Conservation (phyloP, 1,284 basidiomycete species). For the Trichosporon asahii region DNA sequence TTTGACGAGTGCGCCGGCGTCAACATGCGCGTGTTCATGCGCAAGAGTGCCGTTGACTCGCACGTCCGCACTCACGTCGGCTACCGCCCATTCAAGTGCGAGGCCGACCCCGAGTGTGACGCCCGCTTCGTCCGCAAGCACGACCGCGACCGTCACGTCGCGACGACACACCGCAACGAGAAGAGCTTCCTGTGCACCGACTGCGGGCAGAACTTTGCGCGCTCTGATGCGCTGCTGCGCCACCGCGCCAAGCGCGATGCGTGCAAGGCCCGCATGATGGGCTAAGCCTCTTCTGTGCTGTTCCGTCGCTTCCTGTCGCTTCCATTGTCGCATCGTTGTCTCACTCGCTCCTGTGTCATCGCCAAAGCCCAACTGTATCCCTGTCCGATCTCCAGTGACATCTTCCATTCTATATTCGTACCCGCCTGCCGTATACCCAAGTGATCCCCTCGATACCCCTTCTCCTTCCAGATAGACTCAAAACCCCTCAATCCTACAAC, state of each 20-base stretch:
- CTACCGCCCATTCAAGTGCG: slow-evolving; percentile 25
- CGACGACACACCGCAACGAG: slow-evolving; percentile 25
- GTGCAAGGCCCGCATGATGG: slow-evolving; percentile 21
- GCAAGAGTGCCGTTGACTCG: slow-evolving; percentile 26
- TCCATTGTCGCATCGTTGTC: not conserved
- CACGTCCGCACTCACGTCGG: slow-evolving; percentile 27
- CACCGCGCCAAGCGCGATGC: slow-evolving; percentile 28
- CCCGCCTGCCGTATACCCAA: not conserved
- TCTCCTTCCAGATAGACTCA: not conserved
- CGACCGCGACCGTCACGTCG: slow-evolving; percentile 26
- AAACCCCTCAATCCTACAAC: not conserved
- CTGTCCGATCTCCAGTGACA: not conserved
- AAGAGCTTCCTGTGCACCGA: slow-evolving; percentile 24
- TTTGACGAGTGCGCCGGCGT: slow-evolving; percentile 24
- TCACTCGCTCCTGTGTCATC: not conserved
- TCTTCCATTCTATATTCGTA: not conserved
- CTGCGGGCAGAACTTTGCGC: slow-evolving; percentile 27
- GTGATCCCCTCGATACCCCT: not conserved
- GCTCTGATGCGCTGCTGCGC: slow-evolving; percentile 25
- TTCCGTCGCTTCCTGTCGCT: not conserved
- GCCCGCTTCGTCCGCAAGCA: slow-evolving; percentile 27
- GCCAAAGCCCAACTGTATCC: not conserved
- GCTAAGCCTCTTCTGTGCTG: not conserved
- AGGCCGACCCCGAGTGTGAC: slow-evolving; percentile 23
- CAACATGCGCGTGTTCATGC: slow-evolving; percentile 20